Evolutionary conservation across 306 rosid species (phyloP).

Genomic region (Lupinus albus): DNA sequence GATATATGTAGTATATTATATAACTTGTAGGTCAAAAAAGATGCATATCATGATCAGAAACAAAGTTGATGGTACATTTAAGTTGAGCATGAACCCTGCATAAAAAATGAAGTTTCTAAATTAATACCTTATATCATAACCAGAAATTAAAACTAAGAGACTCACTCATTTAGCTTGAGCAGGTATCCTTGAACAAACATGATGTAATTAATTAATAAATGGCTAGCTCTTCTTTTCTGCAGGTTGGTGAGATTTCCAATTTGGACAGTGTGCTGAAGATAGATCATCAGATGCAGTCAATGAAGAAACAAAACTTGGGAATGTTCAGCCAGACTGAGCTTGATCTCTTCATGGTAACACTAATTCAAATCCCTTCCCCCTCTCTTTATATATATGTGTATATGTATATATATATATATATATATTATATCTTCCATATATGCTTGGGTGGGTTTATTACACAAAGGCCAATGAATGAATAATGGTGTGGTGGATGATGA

Average conservation of each 20-base stretch:
- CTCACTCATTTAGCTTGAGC: neutral
- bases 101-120: neutral
- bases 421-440: too few species aligned
- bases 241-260: slow-evolving; percentile 63
- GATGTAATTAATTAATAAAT: slow-evolving; percentile 1
- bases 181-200: slow-evolving; percentile 11
- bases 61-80: neutral
- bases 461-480: slow-evolving; percentile 31
- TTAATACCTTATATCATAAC: slow-evolving; percentile 9
- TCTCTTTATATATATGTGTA: neutral
- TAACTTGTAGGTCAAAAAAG: neutral
- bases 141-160: neutral
- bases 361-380: neutral
- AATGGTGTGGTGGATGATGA: slow-evolving; percentile 8
- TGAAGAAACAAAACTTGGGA: slow-evolving; percentile 44
- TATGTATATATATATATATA: too few species aligned
- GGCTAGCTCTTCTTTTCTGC: neutral
- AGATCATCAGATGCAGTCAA: slow-evolving; percentile 48
- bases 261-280: slow-evolving; percentile 46
- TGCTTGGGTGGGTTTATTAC: neutral
- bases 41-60: neutral
- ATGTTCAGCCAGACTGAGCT: slow-evolving; percentile 63
- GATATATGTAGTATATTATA: neutral
- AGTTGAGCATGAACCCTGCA: neutral
- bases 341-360: slow-evolving; percentile 81